phyloP scores from a whole-genome alignment of 2,329 filamentous ascomycete genomes.

The Periconia sp. region DNA sequence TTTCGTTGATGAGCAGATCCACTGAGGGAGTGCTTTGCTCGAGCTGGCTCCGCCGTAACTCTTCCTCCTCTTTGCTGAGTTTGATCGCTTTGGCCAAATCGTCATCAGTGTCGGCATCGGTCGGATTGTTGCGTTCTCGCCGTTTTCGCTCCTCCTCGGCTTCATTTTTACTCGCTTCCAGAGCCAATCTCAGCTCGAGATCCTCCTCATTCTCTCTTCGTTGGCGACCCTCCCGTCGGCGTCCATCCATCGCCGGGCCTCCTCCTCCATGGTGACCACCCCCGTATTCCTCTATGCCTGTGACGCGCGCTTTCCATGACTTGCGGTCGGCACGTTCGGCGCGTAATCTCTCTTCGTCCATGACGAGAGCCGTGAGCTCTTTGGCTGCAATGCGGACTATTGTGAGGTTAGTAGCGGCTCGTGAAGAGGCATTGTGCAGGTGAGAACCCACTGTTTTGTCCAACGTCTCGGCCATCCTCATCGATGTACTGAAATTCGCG shows the following conservation, averaged over 20 bases:
- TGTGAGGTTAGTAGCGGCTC: conserved; percentile 16
- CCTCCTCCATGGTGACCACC: conserved; percentile 47
- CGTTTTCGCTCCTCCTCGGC: conserved; percentile 88
- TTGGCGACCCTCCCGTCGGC: conserved; percentile 46
- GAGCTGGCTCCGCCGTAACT: conserved; percentile 78
- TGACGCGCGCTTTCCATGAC: conserved; percentile 95
- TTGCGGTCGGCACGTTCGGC: conserved; percentile 89
- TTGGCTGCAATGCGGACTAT: conserved; percentile 93
- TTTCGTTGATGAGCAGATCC: conserved; percentile 84
- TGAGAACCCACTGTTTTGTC: conserved; percentile 79
- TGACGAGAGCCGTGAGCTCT: conserved; percentile 86
- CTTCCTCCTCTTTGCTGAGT: conserved; percentile 92
- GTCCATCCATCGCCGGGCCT: conserved; percentile 19
- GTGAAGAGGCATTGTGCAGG: neutral
- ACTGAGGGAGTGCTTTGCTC: conserved; percentile 88
- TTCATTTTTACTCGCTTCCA: conserved; percentile 93
- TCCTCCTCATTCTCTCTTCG: conserved; percentile 76
- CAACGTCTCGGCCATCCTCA: conserved; percentile 92
- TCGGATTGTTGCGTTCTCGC: conserved; percentile 54
- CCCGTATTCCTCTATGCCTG: conserved; percentile 82
- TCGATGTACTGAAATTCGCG: conserved; percentile 97
- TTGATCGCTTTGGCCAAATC: conserved; percentile 94
- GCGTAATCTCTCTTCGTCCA: conserved; percentile 91
- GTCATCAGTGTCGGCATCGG: conserved; percentile 78
- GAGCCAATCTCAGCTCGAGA: conserved; percentile 82